A percentile compares a stretch with the other conserved stretches of the same genome.
Evolutionary conservation across 306 rosid genomes (phyloP).

Genomic region (Albizia julibrissin): DNA sequence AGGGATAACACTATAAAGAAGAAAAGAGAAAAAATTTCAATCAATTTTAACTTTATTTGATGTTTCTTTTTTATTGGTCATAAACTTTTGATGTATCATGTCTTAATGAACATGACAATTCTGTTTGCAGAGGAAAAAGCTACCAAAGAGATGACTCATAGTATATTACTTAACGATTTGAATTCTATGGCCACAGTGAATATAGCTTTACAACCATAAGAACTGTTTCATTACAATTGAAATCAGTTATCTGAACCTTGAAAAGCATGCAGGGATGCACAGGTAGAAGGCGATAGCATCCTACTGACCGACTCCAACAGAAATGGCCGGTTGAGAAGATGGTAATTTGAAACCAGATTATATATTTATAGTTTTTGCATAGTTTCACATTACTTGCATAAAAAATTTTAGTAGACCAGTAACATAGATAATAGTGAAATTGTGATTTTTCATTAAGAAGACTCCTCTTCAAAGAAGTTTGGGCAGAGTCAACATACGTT

Average conservation of each 20-base stretch:
- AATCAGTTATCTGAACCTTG: neutral
- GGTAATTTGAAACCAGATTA: slow-evolving; percentile 22
- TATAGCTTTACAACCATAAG: neutral
- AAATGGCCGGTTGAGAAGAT: slow-evolving; percentile 20
- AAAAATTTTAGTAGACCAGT: neutral
- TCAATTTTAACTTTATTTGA: slow-evolving; percentile 11
- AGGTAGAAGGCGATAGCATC: slow-evolving; percentile 10
- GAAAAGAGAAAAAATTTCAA: slow-evolving; percentile 6
- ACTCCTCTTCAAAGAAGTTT: neutral
- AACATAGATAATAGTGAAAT: neutral
- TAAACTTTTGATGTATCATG: neutral
- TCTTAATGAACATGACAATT: slow-evolving; percentile 11
- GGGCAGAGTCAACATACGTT: neutral
- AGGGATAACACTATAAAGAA: neutral
- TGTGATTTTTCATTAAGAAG: neutral
- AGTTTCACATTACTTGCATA: neutral
- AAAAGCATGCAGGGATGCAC: slow-evolving; percentile 9
- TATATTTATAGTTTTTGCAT: neutral
- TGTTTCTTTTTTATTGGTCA: neutral
- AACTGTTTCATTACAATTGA: slow-evolving; percentile 12
- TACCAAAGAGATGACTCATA: slow-evolving; percentile 20
- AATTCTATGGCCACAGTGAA: neutral
- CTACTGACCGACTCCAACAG: neutral
- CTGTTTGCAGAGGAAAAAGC: slow-evolving; percentile 15
- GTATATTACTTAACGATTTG: slow-evolving; percentile 8